These are phyloP conservation scores for Fusarium coicis DNA, from an alignment of 2,329 filamentous ascomycete species.

Conservation along the genomic window DNA sequence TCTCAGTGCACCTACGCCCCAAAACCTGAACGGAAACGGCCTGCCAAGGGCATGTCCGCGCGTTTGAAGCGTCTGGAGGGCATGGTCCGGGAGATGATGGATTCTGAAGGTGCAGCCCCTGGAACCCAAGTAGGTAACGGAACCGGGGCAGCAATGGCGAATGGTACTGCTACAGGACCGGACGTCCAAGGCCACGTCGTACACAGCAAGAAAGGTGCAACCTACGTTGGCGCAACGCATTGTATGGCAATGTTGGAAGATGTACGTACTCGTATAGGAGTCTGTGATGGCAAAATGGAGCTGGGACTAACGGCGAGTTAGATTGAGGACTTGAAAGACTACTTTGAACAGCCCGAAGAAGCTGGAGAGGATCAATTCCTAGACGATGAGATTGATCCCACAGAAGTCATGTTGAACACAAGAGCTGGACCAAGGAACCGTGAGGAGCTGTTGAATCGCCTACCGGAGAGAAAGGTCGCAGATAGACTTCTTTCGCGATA, in stretches of 20 bases:
- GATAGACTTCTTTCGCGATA: constrained; percentile 64
- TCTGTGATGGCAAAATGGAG: neutral
- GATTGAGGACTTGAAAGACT: constrained; percentile 69
- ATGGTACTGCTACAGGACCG: constrained; percentile 32
- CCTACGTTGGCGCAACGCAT: constrained; percentile 69
- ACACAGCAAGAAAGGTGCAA: constrained; percentile 55
- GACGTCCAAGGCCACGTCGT: constrained; percentile 56
- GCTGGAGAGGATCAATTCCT: constrained; percentile 49
- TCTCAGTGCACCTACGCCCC: constrained; percentile 62
- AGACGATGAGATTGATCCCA: constrained; percentile 50
- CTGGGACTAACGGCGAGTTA: constrained; percentile 43
- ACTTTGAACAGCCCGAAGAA: constrained; percentile 62
- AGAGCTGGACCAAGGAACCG: constrained; percentile 53
- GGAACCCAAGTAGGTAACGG: neutral
- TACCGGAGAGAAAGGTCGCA: constrained; percentile 59
- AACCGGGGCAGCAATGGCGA: neutral
- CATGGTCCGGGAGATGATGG: constrained; percentile 67
- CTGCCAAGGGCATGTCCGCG: constrained; percentile 63
- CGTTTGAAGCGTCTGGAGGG: constrained; percentile 66
- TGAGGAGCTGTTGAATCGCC: constrained; percentile 57
- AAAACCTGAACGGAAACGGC: constrained; percentile 53
- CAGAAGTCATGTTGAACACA: constrained; percentile 58
- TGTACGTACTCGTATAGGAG: constrained; percentile 52
- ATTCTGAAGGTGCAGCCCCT: constrained; percentile 46
- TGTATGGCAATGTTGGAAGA: constrained; percentile 70